Base-by-base conservation (phyloP, 192 early-diverging fungal species). In the Oehlia diaphana region DNA sequence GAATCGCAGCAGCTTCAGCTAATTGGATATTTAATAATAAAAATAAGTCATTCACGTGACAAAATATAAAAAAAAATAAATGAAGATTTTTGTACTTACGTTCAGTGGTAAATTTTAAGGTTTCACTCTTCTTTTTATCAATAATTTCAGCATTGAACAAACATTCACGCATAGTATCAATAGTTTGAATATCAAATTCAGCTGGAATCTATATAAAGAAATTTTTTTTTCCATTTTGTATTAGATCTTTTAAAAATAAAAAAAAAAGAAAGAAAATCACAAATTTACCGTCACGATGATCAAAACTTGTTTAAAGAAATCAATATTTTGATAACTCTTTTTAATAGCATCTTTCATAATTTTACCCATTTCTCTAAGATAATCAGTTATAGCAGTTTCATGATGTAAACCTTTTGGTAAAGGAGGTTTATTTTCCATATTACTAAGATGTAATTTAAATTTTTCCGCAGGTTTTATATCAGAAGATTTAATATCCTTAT, bases 111-210 rank as follows among this genome's bases (percentile, higher is more conserved):
- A 74, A 74, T 53, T 42, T 33, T 13, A 74, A 28, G 8, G 37
- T 21, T 7, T 16, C 3, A 21, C 50, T 31, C 3, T 62, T 2
- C 31, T 37, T 50, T 13, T 79, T 65, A 63, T 83, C 67, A 14
- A 86, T 88, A 16, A 90, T 69, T 19, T 82, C 84, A n/a, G 88
- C 88, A 19, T 87, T 79, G 31, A 86, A 81, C 26, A 84, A 86
- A 33, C 87, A 85, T 39, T 87, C 84, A 35, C 88, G 79, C 87
- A 90, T 90, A n/a, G 81, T 83, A 4, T 80, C 83, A 77, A 87
- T 88, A 28, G 87, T 84, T 50, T 7, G 4, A 9, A 1, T 37
- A 74, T 61, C 72, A 19, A 21, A 74, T 74, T 74, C 72, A 12
- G 23, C 50, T 16, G 72, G 72, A 74, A 74, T 12, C 33, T 82